Base-by-base conservation (phyloP, 352 stramenopile genomes). In the Pythium apleroticum region DNA sequence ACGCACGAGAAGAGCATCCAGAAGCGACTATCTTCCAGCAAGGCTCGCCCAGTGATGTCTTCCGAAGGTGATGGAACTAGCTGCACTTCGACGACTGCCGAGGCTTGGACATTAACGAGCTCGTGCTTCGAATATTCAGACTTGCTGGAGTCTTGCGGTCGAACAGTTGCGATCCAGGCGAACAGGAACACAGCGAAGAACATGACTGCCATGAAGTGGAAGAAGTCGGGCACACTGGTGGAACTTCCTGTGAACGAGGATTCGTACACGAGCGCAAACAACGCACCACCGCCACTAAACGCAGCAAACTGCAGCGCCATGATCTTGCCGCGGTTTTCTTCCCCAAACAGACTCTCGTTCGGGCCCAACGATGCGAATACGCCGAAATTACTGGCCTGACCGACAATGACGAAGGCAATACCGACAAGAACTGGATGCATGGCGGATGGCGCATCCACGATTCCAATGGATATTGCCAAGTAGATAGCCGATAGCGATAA, bases 311-410 rank as follows among this genome's bases (percentile, higher is more conserved):
- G 60, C 0, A 91, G 57, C 28, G 82, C 76, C 74, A 93, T 90
- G 48, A 93, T 68, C 66, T 88, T 90, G 33, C 85, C 85, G 11
- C 85, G 83, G 35, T 91, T 73, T 17, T 67, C 61, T 25, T 86
- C 63, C 3, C 85, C 82, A 57, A 87, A 93, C 10, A 93, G 65
- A 8, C 84, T 81, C 69, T 91, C 85, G 25, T 90, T 93, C 17
- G 82, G 77, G 0, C 78, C 85, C n/a, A 93, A 57, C 7, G 80
- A 79, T 4, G 85, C 78, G 39, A 93, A 87, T 0, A 90, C 81
- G 22, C 77, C 83, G 56, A 93, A 90, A 57, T 87, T 89, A 43
- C 73, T 79, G 10, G 80, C 75, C 57, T 90, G 80, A 0, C 85
- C 85, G 20, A 91, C 72, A 14, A 80, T 52, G 1, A 71, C 75